Evolutionary conservation across 202 grass and related monocot genomes (phyloP), one percentile per base, ranked within the genome.

Genomic region (Digitaria exilis): DNA sequence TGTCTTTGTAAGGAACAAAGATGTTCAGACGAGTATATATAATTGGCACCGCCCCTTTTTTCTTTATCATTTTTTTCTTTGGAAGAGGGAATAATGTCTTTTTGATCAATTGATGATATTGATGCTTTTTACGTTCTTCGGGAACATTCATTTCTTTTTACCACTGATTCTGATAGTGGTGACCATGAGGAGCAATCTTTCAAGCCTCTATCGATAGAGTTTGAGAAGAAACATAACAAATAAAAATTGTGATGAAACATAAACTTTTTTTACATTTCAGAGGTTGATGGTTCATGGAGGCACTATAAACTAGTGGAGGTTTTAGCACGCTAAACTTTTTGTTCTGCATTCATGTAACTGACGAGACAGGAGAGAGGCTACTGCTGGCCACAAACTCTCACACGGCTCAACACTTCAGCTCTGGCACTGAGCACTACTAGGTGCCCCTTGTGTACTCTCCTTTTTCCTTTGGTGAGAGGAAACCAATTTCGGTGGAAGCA

Each of bases 401-500:
- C 39, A 66, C 26, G 25, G 26, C 14, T 65, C 60, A n/a, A 19
- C 64, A 7, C 28, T 58, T 58, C 24, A 71, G 65, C 65, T 71
- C 35, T 12, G 59, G 29, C 50, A 57, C 18, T 82, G 55, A 41
- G 30, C 56, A 77, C 35, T 11, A 19, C 0, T n/a, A 5, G 72
- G 56, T 26, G 71, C 17, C 17, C 11, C 25, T 9, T 50, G 69
- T 50, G 69, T 28, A 21, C 0, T 29, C 28, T 43, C 73, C 13
- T 45, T 13, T 42, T 83, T 82, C 32, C 62, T 83, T 69, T 9
- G 50, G 32, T 30, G 37, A 35, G 56, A 75, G 69, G 43, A 67
- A 69, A 59, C 43, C 61, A 63, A 87, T 83, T 75, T 80, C 5
- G 21, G 68, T 87, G 79, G 42, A 22, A 29, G 73, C 41, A 11